Base-by-base conservation (phyloP, 139 green algal species). In the Edaphochlamys debaryana region DNA sequence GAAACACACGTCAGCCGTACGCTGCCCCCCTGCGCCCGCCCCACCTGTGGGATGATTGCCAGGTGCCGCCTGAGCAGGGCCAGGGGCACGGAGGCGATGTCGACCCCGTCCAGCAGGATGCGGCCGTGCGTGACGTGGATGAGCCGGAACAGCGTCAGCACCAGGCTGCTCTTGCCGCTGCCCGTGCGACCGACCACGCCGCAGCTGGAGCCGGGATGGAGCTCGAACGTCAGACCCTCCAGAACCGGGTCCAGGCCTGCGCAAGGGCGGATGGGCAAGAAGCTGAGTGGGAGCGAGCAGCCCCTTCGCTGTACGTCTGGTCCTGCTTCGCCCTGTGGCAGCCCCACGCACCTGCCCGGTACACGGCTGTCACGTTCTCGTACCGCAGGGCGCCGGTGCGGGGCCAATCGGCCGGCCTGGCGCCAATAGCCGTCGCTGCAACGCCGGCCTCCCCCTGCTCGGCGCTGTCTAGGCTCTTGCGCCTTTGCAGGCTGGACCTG, bases 71-170 rank as follows among this genome's bases (percentile, higher is more conserved):
- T 85, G 66, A 98, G 91, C 29, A 82, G 82, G 48, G 96, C 89
- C 68, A 98, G 79, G 9, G 87, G 92, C 2, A 98, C 79, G 5
- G 40, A 32, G 0, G 90, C 71, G 0, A 86, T 89, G 86, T 98
- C 94, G 38, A 95, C 30, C 4, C 91, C 94, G 77, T 96, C 94
- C 42, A 98, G 87, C 0, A 87, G 50, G 19, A 98, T 93, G 41
- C 25, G 42, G 42, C 96, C 96, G 0, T 27, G 20, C 0, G 88
- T 92, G 38, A 95, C 60, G 5, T 94, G 88, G 67, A 98, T 96
- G 32, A 98, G 85, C 36, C 91, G 85, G 83, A 95, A 98, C 32
- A 98, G 89, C 7, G 93, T 92, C 30, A 98, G 88, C 90, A 98
- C 92, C 22, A 98, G 90, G 67, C 74, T 90, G 56, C 69, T 91